A percentile compares a stretch with the other conserved stretches of the same genome.
These are phyloP conservation scores for Mediolabrus comicus DNA, from an alignment of 108 stramenopile genomes.

Conservation along the genomic window DNA sequence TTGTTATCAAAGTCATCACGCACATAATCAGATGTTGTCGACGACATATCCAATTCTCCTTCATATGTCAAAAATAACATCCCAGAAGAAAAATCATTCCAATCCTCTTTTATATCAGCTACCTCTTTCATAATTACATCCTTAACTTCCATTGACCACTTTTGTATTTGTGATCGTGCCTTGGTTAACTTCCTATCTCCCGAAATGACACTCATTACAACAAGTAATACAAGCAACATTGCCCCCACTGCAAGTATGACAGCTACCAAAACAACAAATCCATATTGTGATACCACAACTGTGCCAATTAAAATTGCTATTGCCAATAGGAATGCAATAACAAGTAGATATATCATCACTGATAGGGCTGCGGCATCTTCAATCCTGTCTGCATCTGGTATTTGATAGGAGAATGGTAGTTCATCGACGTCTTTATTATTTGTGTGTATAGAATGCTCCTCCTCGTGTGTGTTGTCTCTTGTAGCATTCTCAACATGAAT, in stretches of 20 bases:
- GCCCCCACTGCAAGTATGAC: neutral
- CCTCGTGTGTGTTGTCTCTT: neutral
- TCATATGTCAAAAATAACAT: constrained; percentile 13
- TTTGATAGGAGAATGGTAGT: neutral
- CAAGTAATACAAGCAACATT: constrained; percentile 10
- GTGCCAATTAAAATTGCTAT: constrained; percentile 6
- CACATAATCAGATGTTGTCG: neutral
- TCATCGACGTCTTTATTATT: neutral
- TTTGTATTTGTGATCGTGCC: constrained; percentile 17
- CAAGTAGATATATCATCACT: constrained; percentile 26
- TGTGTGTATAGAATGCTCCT: neutral
- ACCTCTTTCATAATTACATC: constrained; percentile 34
- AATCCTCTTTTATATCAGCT: constrained; percentile 25
- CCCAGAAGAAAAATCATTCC: constrained; percentile 11
- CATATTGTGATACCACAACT: constrained; percentile 18
- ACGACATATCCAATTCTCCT: neutral
- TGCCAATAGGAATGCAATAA: constrained; percentile 13
- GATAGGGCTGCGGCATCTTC: constrained; percentile 24
- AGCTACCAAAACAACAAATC: constrained; percentile 24
- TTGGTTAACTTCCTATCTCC: constrained; percentile 11
- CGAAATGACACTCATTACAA: constrained; percentile 10
- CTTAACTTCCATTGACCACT: constrained; percentile 23
- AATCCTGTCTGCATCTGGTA: neutral
- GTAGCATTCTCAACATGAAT: neutral
- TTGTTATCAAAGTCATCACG: neutral